Evolutionary conservation across 805 yeast species (phyloP).

Genomic region (Blastobotrys chiropterorum): DNA sequence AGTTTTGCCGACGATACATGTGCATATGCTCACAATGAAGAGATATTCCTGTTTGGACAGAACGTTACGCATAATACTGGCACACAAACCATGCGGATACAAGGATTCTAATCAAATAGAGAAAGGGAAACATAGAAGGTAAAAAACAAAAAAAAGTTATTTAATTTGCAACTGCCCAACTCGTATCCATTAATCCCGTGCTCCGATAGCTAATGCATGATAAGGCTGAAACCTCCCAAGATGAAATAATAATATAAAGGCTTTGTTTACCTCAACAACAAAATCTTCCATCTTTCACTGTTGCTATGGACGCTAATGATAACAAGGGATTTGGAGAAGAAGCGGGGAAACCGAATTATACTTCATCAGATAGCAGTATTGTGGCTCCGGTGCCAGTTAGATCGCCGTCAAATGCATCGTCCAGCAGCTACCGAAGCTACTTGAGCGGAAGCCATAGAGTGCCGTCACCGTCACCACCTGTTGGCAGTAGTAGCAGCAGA

Average conservation of each 20-base stretch:
- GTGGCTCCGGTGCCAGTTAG: neutral
- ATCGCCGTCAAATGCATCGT: neutral
- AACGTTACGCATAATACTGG: too few species aligned
- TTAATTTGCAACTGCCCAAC: neutral
- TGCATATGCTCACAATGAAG: too few species aligned
- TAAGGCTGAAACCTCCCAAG: neutral
- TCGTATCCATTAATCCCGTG: neutral
- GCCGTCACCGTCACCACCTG: neutral
- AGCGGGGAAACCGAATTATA: neutral
- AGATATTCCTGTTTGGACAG: too few species aligned
- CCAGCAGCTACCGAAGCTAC: neutral
- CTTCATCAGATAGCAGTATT: neutral
- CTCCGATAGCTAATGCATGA: too few species aligned
- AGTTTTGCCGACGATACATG: too few species aligned
- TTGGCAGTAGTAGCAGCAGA: neutral
- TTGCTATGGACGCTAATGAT: neutral
- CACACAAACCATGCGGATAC: too few species aligned
- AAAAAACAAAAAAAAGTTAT: too few species aligned
- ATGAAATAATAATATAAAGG: neutral
- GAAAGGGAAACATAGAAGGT: too few species aligned
- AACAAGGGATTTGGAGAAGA: neutral
- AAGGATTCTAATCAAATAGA: too few species aligned
- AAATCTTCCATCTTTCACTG: neutral
- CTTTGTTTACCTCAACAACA: neutral
- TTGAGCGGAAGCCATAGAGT: neutral